phyloP scores from a whole-genome alignment of 495 filamentous ascomycete genomes.

The Penicillium maclennaniae region DNA sequence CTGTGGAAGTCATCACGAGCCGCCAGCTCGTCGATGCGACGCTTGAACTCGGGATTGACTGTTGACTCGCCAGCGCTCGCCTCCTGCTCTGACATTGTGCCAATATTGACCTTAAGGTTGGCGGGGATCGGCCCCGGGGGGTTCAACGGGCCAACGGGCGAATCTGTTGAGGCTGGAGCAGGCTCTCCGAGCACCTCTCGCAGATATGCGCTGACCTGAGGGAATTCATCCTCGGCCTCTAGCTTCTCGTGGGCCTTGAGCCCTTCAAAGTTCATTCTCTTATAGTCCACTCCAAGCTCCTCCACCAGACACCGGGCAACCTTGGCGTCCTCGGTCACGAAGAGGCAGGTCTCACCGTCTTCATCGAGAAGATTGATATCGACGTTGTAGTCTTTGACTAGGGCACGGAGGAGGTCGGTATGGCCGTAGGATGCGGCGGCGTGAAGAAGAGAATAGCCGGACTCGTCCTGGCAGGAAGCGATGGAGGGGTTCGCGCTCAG shows the following conservation, averaged over 20 bases:
- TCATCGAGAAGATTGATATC: constrained; percentile 77
- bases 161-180: constrained; percentile 17
- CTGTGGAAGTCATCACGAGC: constrained; percentile 67
- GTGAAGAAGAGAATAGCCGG: constrained; percentile 89
- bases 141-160: constrained; percentile 30
- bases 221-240: constrained; percentile 64
- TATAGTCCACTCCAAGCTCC: constrained; percentile 68
- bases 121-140: constrained; percentile 55
- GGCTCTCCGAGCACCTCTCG: constrained; percentile 40
- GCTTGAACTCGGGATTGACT: constrained; percentile 67
- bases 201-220: constrained; percentile 65
- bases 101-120: constrained; percentile 64
- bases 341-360: constrained; percentile 88
- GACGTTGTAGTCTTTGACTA: constrained; percentile 74
- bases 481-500: constrained; percentile 62
- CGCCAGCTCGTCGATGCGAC: constrained; percentile 73
- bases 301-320: constrained; percentile 74
- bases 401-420: constrained; percentile 67
- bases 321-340: constrained; percentile 73
- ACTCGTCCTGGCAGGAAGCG: constrained; percentile 68
- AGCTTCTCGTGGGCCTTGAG: constrained; percentile 69
- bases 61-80: constrained; percentile 38
- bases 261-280: constrained; percentile 59
- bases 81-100: constrained; percentile 60
- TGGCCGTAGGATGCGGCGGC: constrained; percentile 91